These are phyloP conservation scores for Cucumis hystrix DNA, from an alignment of 306 rosid genomes.

Conservation along the genomic window DNA sequence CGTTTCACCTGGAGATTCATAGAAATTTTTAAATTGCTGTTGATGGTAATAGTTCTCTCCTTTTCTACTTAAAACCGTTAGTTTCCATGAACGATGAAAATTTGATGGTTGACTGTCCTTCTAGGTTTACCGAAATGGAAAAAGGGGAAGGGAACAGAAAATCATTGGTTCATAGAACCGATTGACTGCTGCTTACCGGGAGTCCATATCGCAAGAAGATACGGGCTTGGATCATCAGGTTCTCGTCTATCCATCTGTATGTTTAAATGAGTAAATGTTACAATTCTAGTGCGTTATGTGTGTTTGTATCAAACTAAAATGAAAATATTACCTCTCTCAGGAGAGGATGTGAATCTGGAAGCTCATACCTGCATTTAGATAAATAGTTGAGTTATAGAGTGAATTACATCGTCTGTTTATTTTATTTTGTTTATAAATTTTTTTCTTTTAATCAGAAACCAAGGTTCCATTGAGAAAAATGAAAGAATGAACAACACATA, in stretches of 20 bases:
- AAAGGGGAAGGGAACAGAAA: background rate
- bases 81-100: background rate
- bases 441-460: background rate
- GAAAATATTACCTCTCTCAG: constrained; percentile 40
- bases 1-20: constrained; percentile 50
- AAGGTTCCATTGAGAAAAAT: background rate
- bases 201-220: constrained; percentile 93
- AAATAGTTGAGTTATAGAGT: constrained; percentile 10
- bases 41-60: background rate
- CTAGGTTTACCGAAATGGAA: background rate
- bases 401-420: background rate
- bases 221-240: constrained; percentile 93
- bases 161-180: background rate
- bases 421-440: background rate
- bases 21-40: background rate
- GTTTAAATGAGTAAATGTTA: background rate
- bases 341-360: constrained; percentile 93
- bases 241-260: constrained; percentile 72
- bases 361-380: constrained; percentile 68
- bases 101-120: background rate
- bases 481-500: background rate
- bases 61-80: background rate
- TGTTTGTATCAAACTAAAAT: background rate
- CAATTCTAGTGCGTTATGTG: background rate
- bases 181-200: constrained; percentile 49